phyloP scores from a whole-genome alignment of 2,329 filamentous ascomycete genomes.

The Cladosporium sp. region DNA sequence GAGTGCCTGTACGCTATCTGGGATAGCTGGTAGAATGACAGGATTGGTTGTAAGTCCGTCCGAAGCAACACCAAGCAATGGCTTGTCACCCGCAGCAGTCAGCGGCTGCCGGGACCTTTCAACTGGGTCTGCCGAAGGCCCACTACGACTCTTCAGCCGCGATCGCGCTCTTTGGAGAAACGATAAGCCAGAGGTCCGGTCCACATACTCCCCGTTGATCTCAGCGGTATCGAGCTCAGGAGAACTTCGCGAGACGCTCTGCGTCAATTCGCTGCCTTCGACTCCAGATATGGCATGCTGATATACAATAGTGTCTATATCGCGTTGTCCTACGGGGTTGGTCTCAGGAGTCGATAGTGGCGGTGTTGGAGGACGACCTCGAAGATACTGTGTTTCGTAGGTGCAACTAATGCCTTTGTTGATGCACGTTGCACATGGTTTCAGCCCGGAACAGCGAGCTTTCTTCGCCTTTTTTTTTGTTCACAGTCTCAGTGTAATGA shows the following conservation, averaged over 20 bases:
- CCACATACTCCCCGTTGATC: constrained; percentile 54
- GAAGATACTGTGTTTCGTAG: constrained; percentile 45
- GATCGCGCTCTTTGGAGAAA: constrained; percentile 65
- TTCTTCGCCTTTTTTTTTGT: constrained; percentile 24
- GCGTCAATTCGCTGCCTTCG: background rate
- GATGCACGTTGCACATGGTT: constrained; percentile 33
- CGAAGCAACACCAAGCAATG: constrained; percentile 34
- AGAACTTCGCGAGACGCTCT: constrained; percentile 27
- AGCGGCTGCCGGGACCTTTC: constrained; percentile 38
- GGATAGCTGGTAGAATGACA: constrained; percentile 36
- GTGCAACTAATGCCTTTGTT: constrained; percentile 34
- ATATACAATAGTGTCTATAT: background rate
- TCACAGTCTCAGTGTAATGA: no score
- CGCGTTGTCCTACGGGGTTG: background rate
- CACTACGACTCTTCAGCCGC: constrained; percentile 50
- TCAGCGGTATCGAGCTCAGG: constrained; percentile 47
- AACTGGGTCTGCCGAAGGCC: constrained; percentile 20
- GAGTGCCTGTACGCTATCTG: constrained; percentile 26
- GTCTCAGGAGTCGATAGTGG: constrained; percentile 24
- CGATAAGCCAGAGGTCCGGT: constrained; percentile 49
- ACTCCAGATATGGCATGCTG: background rate
- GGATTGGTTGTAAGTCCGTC: constrained; percentile 22
- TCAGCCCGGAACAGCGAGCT: constrained; percentile 34
- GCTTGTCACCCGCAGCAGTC: constrained; percentile 50
- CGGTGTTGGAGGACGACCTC: constrained; percentile 40